Percentiles rank a stretch among this genome's conserved stretches.
Evolutionary conservation across 2,329 filamentous ascomycete genomes (phyloP).

Genomic region (Ophiosphaerella herpotricha): DNA sequence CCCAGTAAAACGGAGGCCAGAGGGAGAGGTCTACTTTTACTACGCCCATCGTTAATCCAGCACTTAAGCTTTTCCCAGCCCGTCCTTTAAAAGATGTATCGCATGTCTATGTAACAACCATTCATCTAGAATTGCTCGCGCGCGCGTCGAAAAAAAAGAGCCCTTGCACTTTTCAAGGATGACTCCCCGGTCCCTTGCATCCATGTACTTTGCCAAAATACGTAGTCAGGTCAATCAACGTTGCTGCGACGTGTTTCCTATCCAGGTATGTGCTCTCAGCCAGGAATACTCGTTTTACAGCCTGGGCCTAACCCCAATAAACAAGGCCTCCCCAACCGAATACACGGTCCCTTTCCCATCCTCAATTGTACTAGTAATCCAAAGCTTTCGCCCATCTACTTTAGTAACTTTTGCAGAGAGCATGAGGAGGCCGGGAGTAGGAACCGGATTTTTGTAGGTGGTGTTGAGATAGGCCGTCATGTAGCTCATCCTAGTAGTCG

Average conservation of each 20-base stretch:
- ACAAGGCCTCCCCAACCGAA: constrained; percentile 61
- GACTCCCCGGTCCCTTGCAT: no score
- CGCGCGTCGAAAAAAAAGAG: no score
- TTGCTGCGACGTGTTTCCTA: background rate
- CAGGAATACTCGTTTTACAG: constrained; percentile 15
- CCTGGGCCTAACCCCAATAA: constrained; percentile 43
- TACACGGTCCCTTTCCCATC: constrained; percentile 55
- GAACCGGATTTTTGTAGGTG: constrained; percentile 58
- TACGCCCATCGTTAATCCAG: no score
- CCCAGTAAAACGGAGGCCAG: no score
- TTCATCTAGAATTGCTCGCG: no score
- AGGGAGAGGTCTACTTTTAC: no score
- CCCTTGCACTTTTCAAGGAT: no score
- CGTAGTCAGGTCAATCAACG: background rate
- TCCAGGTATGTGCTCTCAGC: background rate
- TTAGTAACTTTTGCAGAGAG: constrained; percentile 52
- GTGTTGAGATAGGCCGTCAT: constrained; percentile 58
- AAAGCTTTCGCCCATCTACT: constrained; percentile 61
- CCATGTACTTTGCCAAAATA: background rate
- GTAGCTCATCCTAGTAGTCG: constrained; percentile 12
- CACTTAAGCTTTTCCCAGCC: no score
- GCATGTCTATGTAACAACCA: no score
- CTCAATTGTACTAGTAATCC: constrained; percentile 55
- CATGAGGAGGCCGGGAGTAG: constrained; percentile 56
- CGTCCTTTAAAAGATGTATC: no score